Evolutionary conservation across 2,329 filamentous ascomycete species (phyloP).

Genomic region (Diaporthe longicolla): DNA sequence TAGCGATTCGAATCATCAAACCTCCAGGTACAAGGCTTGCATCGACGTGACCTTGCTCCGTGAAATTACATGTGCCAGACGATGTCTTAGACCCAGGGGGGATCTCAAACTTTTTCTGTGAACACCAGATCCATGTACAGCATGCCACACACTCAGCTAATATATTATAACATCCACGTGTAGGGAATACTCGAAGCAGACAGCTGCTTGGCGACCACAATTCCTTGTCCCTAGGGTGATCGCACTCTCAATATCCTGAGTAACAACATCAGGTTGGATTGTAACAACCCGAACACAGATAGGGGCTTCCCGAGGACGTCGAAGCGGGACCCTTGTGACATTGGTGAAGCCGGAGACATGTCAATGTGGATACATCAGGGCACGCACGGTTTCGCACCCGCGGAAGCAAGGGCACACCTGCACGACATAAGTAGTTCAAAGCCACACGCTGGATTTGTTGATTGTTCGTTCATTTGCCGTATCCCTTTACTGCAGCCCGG

Average conservation of each 20-base stretch:
- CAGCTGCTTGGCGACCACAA: not conserved
- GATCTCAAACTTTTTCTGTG: not conserved
- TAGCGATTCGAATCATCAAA: too few species aligned
- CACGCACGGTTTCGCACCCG: not conserved
- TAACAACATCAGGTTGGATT: not conserved
- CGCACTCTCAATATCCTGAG: not conserved
- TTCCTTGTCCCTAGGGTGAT: not conserved
- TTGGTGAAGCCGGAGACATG: not conserved
- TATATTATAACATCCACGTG: not conserved
- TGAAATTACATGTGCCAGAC: too few species aligned
- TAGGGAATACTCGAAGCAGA: not conserved
- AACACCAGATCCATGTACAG: not conserved
- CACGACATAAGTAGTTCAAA: conserved; percentile 18
- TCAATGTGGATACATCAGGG: not conserved
- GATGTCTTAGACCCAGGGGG: too few species aligned
- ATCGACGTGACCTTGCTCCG: too few species aligned
- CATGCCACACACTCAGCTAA: not conserved
- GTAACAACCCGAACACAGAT: too few species aligned
- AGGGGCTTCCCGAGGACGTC: too few species aligned
- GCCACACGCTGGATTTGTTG: conserved; percentile 51
- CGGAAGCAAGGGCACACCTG: not conserved
- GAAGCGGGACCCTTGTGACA: not conserved
- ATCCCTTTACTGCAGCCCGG: conserved; percentile 64
- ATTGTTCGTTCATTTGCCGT: conserved; percentile 64
- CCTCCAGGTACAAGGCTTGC: too few species aligned